Percentiles rank a stretch among this genome's conserved stretches.
These are phyloP conservation scores for Trichoderma arundinaceum DNA, from an alignment of 2,329 filamentous ascomycete genomes.

Conservation along the genomic window DNA sequence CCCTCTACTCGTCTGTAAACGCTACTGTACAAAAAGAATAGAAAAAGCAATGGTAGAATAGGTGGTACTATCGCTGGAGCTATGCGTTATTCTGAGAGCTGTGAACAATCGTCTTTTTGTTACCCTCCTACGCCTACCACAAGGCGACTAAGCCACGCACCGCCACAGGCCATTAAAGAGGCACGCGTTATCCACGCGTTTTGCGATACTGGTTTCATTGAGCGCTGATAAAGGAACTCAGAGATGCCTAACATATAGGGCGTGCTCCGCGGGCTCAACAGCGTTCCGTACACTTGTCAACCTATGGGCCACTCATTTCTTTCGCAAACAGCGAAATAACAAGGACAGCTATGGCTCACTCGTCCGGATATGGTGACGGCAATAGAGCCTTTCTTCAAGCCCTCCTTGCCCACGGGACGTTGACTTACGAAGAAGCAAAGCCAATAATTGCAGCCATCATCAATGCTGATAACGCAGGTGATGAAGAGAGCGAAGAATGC, in stretches of 20 bases:
- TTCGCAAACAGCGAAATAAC: too few relatives aligned
- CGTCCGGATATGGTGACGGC: slow-evolving; percentile 58
- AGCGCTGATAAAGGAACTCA: not conserved
- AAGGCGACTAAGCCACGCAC: slow-evolving; percentile 24
- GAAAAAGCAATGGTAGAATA: too few relatives aligned
- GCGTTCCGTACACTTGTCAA: too few relatives aligned
- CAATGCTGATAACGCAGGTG: slow-evolving; percentile 57
- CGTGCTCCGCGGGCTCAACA: too few relatives aligned
- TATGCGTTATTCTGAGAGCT: too few relatives aligned
- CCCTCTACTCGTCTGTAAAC: too few relatives aligned
- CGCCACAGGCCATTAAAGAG: slow-evolving; percentile 31
- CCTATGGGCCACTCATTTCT: not conserved
- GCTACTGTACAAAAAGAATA: too few relatives aligned
- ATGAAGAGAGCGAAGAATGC: slow-evolving; percentile 45
- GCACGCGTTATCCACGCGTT: slow-evolving; percentile 26
- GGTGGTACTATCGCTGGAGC: too few relatives aligned
- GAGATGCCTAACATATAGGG: not conserved
- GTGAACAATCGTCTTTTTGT: too few relatives aligned
- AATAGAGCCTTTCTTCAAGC: slow-evolving; percentile 92
- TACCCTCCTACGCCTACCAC: too few relatives aligned
- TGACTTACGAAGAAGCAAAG: slow-evolving; percentile 77
- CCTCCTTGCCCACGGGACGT: slow-evolving; percentile 75
- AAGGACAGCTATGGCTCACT: slow-evolving; percentile 37
- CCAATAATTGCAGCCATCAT: slow-evolving; percentile 78
- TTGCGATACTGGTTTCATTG: slow-evolving; percentile 6